Base-by-base conservation (phyloP, 257 asterid genomes). In the Mentha longifolia region DNA sequence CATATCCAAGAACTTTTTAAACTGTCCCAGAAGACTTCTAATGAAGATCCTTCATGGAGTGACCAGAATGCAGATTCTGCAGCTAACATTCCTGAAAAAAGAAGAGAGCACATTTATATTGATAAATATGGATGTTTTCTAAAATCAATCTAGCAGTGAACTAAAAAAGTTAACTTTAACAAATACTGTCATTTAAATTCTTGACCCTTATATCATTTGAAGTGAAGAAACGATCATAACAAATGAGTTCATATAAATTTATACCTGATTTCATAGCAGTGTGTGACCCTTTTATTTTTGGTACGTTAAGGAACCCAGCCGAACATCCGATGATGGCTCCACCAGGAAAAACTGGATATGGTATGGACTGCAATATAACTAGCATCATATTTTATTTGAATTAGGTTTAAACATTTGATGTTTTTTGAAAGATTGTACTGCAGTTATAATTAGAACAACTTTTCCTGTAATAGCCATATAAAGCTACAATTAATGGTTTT, bases 191-290 rank as follows among this genome's bases (percentile, higher is more conserved):
- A 13, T 15, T 25, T 61, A 39, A 51, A 45, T 57, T n/a, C 19
- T 41, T 10, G 43, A 71, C 61, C 3, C 25, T 15, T 56, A 58
- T 35, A 35, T 6, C 39, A 35, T 35, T 35, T 5, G 47, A 51
- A 35, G 42, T 41, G 49, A 65, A 70, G 68, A 62, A 60, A 46
- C 43, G 47, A 31, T 12, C 16, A 69, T 7, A n/a, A 5, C 39
- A 15, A 7, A 37, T 59, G 52, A 63, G 10, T 69, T 51, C 33
- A 77, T 20, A 61, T 51, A 74, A 19, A 54, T 43, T 37, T 58
- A 58, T 84, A 93, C 99, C 99, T 82, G 99, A 95, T 83, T 95
- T 95, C 95, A 95, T 95, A 42, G 99, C 99, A 37, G 99, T 95
- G 75, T 95, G 99, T 3, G 99, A 88, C 68, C 99, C 99, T 84